Percentiles rank a stretch among this genome's conserved stretches.
phyloP scores from a whole-genome alignment of 176 grass and related monocot genomes.

The Carex scoparia region DNA sequence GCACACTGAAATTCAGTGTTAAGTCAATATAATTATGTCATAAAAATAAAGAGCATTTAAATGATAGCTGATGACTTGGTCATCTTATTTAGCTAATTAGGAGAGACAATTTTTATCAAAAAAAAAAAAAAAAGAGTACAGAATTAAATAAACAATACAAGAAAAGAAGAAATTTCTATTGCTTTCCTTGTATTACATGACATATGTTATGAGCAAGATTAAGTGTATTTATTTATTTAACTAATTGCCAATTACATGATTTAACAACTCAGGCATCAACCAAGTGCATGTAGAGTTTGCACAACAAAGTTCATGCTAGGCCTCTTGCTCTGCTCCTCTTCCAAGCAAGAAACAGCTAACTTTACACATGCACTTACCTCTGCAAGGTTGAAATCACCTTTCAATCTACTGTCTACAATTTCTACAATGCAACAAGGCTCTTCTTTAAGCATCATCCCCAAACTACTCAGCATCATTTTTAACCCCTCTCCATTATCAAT shows the following conservation, averaged over 20 bases:
- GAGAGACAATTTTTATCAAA: not conserved
- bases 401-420: conserved; percentile 8
- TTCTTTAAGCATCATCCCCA: not conserved
- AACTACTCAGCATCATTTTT: conserved; percentile 7
- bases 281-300: not conserved
- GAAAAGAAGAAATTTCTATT: not conserved
- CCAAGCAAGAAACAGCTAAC: conserved; percentile 30
- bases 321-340: conserved; percentile 30
- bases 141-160: not conserved
- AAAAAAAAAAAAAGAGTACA: not conserved
- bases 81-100: not conserved
- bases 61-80: not conserved
- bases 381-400: conserved; percentile 9
- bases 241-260: not conserved
- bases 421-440: conserved; percentile 12
- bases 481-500: not conserved
- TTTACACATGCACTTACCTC: conserved; percentile 5
- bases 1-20: not conserved
- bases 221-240: not conserved
- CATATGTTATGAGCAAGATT: not conserved
- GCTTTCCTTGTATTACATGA: not conserved
- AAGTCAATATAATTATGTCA: not conserved
- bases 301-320: conserved; percentile 29
- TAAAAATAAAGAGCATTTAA: not conserved
- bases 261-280: not conserved